A percentile compares a stretch with the other conserved stretches of the same genome.
These are phyloP conservation scores for Zygoascus meyerae DNA, from an alignment of 1,139 yeast genomes.

Conservation along the genomic window DNA sequence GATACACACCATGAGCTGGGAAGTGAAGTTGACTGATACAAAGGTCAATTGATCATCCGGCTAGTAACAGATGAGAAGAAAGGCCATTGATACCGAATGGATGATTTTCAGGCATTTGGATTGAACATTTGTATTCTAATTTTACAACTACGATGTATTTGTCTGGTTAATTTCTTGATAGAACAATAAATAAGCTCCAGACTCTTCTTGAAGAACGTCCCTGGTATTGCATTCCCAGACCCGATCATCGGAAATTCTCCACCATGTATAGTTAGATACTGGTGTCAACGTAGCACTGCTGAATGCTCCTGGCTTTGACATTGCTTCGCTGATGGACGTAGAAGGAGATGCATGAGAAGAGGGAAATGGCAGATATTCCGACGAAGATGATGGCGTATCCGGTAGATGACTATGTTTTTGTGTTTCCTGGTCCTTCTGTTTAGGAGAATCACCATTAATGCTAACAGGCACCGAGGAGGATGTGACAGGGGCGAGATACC, in stretches of 20 bases:
- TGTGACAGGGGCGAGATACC: neutral
- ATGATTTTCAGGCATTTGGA: too few relatives aligned
- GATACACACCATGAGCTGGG: too few relatives aligned
- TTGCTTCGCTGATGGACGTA: constrained; percentile 13
- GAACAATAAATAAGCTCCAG: constrained; percentile 76
- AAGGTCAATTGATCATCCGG: too few relatives aligned
- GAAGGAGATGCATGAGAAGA: constrained; percentile 20
- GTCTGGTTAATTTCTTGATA: constrained; percentile 33
- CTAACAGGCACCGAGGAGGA: constrained; percentile 2
- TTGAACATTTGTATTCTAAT: constrained; percentile 7
- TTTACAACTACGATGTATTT: constrained; percentile 1
- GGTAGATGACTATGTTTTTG: neutral
- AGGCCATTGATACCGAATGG: too few relatives aligned
- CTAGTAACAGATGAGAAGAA: too few relatives aligned
- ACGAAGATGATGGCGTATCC: constrained; percentile 11
- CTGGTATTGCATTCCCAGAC: constrained; percentile 57
- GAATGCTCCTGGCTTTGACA: constrained; percentile 10
- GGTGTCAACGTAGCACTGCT: constrained; percentile 13
- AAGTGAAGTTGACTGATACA: too few relatives aligned
- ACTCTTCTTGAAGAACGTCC: constrained; percentile 60
- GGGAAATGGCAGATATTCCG: constrained; percentile 18
- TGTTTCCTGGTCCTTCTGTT: too few relatives aligned
- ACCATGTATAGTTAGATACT: constrained; percentile 41
- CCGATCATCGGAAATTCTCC: constrained; percentile 79
- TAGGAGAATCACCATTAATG: constrained; percentile 1